Evolutionary conservation across 1,139 yeast species (phyloP).

Genomic region (Yamadazyma conglobata): DNA sequence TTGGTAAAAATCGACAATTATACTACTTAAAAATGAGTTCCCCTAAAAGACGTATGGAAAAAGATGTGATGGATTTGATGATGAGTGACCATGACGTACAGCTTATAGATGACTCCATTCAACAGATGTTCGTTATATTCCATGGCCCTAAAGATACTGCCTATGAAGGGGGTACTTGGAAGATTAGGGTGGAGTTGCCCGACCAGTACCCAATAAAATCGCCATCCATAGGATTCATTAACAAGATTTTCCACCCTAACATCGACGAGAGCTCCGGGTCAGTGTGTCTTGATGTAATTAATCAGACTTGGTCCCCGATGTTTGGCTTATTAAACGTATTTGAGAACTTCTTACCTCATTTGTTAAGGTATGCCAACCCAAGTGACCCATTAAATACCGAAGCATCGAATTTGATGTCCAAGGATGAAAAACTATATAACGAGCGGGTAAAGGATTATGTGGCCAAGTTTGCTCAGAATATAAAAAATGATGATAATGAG

Average conservation of each 20-base stretch:
- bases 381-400: slow-evolving; percentile 91
- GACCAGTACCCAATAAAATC: slow-evolving; percentile 95
- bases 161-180: slow-evolving; percentile 89
- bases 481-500: slow-evolving; percentile 34
- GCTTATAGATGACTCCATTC: slow-evolving; percentile 83
- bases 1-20: no score
- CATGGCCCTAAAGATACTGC: slow-evolving; percentile 88
- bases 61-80: slow-evolving; percentile 95
- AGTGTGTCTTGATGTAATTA: slow-evolving; percentile 93
- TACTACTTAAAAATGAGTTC: slow-evolving; percentile 48
- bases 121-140: slow-evolving; percentile 83
- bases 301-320: slow-evolving; percentile 98
- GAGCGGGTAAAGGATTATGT: slow-evolving; percentile 74
- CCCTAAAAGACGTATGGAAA: slow-evolving; percentile 86
- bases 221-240: slow-evolving; percentile 92
- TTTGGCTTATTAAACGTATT: slow-evolving; percentile 88
- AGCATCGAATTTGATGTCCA: slow-evolving; percentile 78
- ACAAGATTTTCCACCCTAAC: slow-evolving; percentile 91
- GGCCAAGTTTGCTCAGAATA: slow-evolving; percentile 58
- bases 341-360: slow-evolving; percentile 90
- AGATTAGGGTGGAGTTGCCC: slow-evolving; percentile 88
- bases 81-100: slow-evolving; percentile 94
- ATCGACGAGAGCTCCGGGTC: slow-evolving; percentile 88
- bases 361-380: slow-evolving; percentile 89
- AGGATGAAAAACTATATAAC: slow-evolving; percentile 66